Conservation (phyloP, 2,329 filamentous ascomycete species). For the Colletotrichum agaves region DNA sequence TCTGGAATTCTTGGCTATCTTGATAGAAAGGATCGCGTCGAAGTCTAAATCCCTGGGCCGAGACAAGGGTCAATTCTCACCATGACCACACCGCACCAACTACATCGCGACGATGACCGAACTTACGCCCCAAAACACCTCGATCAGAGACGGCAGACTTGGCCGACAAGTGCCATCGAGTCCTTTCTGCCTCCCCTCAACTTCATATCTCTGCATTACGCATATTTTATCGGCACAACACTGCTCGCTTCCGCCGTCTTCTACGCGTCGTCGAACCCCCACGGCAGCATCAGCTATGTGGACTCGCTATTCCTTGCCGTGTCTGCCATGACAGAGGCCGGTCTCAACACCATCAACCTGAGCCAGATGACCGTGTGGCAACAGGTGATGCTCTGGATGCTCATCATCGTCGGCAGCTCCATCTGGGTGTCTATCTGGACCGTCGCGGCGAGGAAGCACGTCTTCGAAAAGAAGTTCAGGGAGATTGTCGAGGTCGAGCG, state of each 20-base stretch:
- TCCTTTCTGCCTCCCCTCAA: slow-evolving; percentile 57
- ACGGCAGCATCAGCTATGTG: slow-evolving; percentile 64
- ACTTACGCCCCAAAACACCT: too few relatives aligned
- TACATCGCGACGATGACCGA: neutral
- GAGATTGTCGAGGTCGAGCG: slow-evolving; percentile 58
- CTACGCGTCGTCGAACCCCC: slow-evolving; percentile 65
- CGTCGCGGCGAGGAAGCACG: slow-evolving; percentile 67
- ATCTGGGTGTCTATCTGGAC: slow-evolving; percentile 76
- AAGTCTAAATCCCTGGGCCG: slow-evolving; percentile 1
- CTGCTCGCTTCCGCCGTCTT: slow-evolving; percentile 69
- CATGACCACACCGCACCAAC: neutral
- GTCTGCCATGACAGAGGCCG: slow-evolving; percentile 74
- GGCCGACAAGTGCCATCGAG: neutral
- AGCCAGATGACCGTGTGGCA: slow-evolving; percentile 74
- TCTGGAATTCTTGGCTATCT: neutral
- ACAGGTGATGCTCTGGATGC: slow-evolving; percentile 71
- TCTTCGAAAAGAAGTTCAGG: slow-evolving; percentile 71
- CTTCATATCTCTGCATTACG: slow-evolving; percentile 73
- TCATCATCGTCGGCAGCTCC: slow-evolving; percentile 73
- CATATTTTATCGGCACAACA: slow-evolving; percentile 70
- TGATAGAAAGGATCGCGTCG: neutral
- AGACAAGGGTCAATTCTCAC: neutral
- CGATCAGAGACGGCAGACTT: neutral
- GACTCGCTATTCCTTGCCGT: slow-evolving; percentile 75
- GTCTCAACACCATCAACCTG: slow-evolving; percentile 74